A percentile compares a stretch with the other conserved stretches of the same genome.
Evolutionary conservation across 2,329 filamentous ascomycete genomes (phyloP).

Genomic region (Cladosporium phlei): DNA sequence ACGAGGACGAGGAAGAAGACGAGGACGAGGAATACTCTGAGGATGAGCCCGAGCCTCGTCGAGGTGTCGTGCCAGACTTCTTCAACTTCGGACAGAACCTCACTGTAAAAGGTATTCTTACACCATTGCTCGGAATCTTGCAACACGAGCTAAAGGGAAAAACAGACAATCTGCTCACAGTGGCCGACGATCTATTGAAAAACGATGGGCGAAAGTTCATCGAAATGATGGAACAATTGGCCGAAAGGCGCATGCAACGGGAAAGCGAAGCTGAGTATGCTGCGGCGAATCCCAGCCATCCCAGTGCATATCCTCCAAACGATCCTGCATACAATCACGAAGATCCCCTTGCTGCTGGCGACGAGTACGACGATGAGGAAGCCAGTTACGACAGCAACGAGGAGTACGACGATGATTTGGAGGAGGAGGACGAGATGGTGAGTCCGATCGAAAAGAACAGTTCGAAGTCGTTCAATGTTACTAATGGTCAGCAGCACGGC

Average conservation of each 20-base stretch:
- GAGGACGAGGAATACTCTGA: conserved; percentile 61
- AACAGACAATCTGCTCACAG: conserved; percentile 92
- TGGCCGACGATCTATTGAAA: conserved; percentile 95
- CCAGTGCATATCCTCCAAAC: conserved; percentile 38
- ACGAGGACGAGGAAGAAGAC: conserved; percentile 54
- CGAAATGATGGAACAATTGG: conserved; percentile 99
- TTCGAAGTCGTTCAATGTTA: conserved; percentile 27
- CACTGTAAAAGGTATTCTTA: conserved; percentile 72
- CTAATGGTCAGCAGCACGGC: conserved; percentile 63
- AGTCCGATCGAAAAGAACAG: conserved; percentile 12
- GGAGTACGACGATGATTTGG: conserved; percentile 56
- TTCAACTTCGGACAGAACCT: conserved; percentile 97
- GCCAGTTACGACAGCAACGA: conserved; percentile 59
- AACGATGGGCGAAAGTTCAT: conserved; percentile 99
- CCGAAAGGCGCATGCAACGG: conserved; percentile 92
- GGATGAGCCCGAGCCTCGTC: conserved; percentile 60
- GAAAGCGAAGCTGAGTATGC: conserved; percentile 81
- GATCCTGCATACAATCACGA: conserved; percentile 57
- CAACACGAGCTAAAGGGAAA: conserved; percentile 34
- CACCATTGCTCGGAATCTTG: conserved; percentile 33
- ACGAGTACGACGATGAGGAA: conserved; percentile 73
- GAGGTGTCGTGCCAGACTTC: conserved; percentile 73
- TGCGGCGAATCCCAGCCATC: conserved; percentile 54
- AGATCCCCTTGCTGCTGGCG: conserved; percentile 66
- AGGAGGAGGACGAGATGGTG: conserved; percentile 61